phyloP scores from a whole-genome alignment of 1,139 yeast genomes.

The Protomyces macrosporus region DNA sequence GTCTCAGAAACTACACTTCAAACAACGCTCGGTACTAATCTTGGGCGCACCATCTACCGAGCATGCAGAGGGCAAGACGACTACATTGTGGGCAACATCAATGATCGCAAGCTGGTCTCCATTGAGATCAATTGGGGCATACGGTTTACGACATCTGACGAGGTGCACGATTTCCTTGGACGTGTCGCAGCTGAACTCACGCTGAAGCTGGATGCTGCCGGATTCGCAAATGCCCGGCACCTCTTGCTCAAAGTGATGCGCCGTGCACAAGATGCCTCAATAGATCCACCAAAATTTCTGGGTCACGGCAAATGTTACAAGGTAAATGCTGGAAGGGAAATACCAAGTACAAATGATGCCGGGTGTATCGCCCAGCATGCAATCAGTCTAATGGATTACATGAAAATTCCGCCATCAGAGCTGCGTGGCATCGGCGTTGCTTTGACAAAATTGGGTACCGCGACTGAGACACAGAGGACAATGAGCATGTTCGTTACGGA shows the following conservation, averaged over 20 bases:
- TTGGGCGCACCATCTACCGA: slow-evolving; percentile 59
- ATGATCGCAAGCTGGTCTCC: slow-evolving; percentile 67
- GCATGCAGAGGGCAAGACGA: slow-evolving; percentile 65
- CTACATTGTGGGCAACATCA: slow-evolving; percentile 47
- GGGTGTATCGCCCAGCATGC: slow-evolving; percentile 60
- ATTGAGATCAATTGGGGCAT: slow-evolving; percentile 92
- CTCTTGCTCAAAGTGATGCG: slow-evolving; percentile 62
- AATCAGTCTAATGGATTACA: slow-evolving; percentile 51
- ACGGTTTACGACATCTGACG: slow-evolving; percentile 55
- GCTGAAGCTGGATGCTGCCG: slow-evolving; percentile 47
- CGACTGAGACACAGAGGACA: slow-evolving; percentile 7
- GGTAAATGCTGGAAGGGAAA: slow-evolving; percentile 41
- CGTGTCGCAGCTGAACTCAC: slow-evolving; percentile 58
- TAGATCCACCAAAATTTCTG: slow-evolving; percentile 67
- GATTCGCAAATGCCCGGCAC: slow-evolving; percentile 49
- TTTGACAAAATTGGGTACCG: slow-evolving; percentile 47
- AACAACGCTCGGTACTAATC: slow-evolving; percentile 56
- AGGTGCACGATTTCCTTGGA: slow-evolving; percentile 60
- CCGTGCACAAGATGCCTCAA: slow-evolving; percentile 61
- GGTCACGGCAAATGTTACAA: slow-evolving; percentile 81
- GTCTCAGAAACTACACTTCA: slow-evolving; percentile 44
- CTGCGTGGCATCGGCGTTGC: slow-evolving; percentile 75
- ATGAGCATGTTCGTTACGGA: slow-evolving; percentile 12
- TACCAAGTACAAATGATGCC: slow-evolving; percentile 6
- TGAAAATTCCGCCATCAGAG: slow-evolving; percentile 60